Percentiles rank a stretch among this genome's conserved stretches.
phyloP scores from a whole-genome alignment of 805 yeast species.

The Myxozyma mucilagina region DNA sequence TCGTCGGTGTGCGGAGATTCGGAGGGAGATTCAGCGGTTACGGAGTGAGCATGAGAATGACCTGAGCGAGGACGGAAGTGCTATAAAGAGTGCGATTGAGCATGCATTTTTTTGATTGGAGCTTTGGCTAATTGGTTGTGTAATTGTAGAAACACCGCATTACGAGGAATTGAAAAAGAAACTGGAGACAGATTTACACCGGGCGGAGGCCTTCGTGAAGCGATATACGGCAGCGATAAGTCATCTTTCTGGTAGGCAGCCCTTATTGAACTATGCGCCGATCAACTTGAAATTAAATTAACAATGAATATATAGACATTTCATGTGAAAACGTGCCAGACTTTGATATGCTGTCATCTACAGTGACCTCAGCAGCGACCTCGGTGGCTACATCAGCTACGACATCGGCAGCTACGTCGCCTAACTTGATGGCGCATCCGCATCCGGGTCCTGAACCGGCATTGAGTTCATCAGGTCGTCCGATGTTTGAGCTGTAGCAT shows the following conservation, averaged over 20 bases:
- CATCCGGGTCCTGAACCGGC: neutral
- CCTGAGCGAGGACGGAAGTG: neutral
- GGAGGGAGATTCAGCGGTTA: slow-evolving; percentile 6
- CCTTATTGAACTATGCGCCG: neutral
- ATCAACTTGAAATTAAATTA: too few relatives aligned
- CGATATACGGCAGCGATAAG: slow-evolving; percentile 22
- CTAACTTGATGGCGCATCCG: neutral
- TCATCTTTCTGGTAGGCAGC: slow-evolving; percentile 17
- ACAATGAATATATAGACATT: neutral
- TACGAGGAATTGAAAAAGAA: slow-evolving; percentile 2
- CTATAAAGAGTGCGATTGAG: slow-evolving; percentile 6
- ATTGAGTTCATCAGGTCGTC: neutral
- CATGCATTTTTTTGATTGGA: neutral
- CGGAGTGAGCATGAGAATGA: neutral
- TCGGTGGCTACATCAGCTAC: neutral
- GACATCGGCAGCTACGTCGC: slow-evolving; percentile 1
- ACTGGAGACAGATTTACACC: slow-evolving; percentile 22
- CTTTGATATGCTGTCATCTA: neutral
- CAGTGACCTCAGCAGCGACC: neutral
- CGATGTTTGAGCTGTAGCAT: slow-evolving; percentile 4
- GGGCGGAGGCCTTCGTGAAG: slow-evolving; percentile 25
- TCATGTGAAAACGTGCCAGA: slow-evolving; percentile 16
- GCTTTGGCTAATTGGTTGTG: neutral
- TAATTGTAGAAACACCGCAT: slow-evolving; percentile 3
- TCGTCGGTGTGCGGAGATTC: slow-evolving; percentile 21